Evolutionary conservation across 805 yeast genomes (phyloP), one percentile per base, ranked within the genome.

Genomic region (Suhomyces vadensis): DNA sequence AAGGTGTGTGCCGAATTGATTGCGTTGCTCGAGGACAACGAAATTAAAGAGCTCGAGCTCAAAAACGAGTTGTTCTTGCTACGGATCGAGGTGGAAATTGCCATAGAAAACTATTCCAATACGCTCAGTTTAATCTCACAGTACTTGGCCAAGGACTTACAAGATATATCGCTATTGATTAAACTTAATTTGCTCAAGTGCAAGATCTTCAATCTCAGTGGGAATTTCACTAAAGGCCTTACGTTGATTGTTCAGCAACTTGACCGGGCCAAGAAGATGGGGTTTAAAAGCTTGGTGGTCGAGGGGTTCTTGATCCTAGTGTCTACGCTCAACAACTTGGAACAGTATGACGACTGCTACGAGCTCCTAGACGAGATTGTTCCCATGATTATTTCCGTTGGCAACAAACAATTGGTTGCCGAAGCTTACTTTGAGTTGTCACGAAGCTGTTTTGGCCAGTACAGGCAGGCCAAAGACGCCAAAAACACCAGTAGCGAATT

Each of bases 201-300:
- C 35, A 54, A 64, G 10, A 66, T 79, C 1, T 61, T 80, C 46
- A 51, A 73, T 19, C 51, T 61, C 4, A 58, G 75, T 11, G 74
- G 77, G 0, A 61, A 71, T 4, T 77, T 81, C 10, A 59, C 74
- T 7, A 68, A 84, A 44, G 79, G 78, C 0, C 49, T 83, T 6
- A 73, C 84, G 0, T 55, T 74, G 14, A 53, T 82, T 0, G 56
- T 78, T 5, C 78, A 78, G 48, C 71, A 80, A 41, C 60, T 84
- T 1, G 72, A 75, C 37, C 54, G 69, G 9, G 77, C 85, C 0
- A 69, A 71, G 16, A 55, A 59, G 3, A 67, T 76, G 6, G 79
- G 83, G 1, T 69, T 77, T 42, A 58, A 69, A 3, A 57, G 75
- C 0, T 56, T 77, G 6, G 58, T 73, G 1, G 67, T 75, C 1